phyloP scores from a whole-genome alignment of 805 yeast genomes.

The Millerozyma miso region DNA sequence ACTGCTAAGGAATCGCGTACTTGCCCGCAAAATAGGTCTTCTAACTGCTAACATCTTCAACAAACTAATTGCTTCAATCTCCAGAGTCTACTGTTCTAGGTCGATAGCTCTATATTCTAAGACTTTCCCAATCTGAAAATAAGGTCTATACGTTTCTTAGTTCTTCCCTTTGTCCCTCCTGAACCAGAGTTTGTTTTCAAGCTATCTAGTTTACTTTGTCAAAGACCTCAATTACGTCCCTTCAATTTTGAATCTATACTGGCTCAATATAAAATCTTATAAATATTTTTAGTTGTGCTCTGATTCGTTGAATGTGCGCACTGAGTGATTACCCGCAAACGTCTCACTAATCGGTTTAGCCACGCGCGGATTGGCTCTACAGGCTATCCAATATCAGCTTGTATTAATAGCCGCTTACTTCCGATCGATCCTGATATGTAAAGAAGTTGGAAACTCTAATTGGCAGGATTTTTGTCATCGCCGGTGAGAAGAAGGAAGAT shows the following conservation, averaged over 20 bases:
- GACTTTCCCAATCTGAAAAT: background rate
- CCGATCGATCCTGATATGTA: no score
- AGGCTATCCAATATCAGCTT: background rate
- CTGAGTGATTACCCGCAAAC: background rate
- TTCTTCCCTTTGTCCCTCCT: background rate
- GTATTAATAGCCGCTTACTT: background rate
- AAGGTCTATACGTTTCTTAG: background rate
- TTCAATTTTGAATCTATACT: background rate
- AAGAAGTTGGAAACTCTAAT: no score
- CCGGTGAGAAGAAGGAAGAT: constrained; percentile 27
- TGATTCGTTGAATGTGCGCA: background rate
- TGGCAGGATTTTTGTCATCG: constrained; percentile 8
- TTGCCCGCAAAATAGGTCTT: constrained; percentile 17
- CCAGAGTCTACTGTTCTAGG: background rate
- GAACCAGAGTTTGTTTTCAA: background rate
- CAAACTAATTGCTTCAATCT: background rate
- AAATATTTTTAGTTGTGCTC: background rate
- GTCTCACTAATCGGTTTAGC: background rate
- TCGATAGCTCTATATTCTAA: background rate
- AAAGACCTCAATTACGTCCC: background rate
- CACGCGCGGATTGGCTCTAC: background rate
- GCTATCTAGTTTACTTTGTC: background rate
- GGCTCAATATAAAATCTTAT: background rate
- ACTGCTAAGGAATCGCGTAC: constrained; percentile 18
- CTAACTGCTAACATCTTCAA: constrained; percentile 14